Base-by-base conservation (phyloP, 768 basidiomycete species). In the Inosperma sp. region DNA sequence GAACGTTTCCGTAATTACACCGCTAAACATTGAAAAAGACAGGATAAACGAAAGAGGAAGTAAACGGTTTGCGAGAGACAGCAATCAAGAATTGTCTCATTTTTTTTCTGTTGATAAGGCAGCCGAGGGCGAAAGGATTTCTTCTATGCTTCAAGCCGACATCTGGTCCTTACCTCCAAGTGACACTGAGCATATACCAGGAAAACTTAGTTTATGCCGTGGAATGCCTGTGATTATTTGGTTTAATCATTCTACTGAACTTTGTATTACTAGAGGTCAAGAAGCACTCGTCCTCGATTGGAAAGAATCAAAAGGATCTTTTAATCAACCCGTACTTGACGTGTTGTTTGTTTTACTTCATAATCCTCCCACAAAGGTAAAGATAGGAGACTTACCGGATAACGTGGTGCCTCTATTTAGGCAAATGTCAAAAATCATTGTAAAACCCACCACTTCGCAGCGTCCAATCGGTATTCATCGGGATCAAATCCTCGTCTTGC, bases 1-100 rank as follows among this genome's bases (percentile, higher is more conserved):
- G 26, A 49, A 69, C 61, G 63, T 67, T 0, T 63, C 70, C 7
- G 58, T 72, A 4, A 73, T 74, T 34, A 68, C 69, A 17, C 51
- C 60, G 1, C 48, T 36, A 7, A 68, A 72, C 56, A 21, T 48
- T 13, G 56, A 65, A 5, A 63, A 64, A 40, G 69, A 71, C 56
- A 41, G 53, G 21, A 59, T 72, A 0, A 73, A 73, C 61, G 39
- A 60, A 7, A 8, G 65, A 1, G 67, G 67, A 4, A 21, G 33
- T n/a, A 22, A 23, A 2, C 35, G 61, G 27, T 72, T 69, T 67
- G 68, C 70, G 6, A n/a, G 37, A 4, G 68, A 70, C 10, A 59
- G 51, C 6, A 29, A 44, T 10, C 62, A 65, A 46, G 14, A 33
- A 3, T 36, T 72, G 12, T 21, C 23, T n/a, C 6, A 59, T 9